Base-by-base conservation (phyloP, 2,329 filamentous ascomycete genomes). In the Diplodia corticola region DNA sequence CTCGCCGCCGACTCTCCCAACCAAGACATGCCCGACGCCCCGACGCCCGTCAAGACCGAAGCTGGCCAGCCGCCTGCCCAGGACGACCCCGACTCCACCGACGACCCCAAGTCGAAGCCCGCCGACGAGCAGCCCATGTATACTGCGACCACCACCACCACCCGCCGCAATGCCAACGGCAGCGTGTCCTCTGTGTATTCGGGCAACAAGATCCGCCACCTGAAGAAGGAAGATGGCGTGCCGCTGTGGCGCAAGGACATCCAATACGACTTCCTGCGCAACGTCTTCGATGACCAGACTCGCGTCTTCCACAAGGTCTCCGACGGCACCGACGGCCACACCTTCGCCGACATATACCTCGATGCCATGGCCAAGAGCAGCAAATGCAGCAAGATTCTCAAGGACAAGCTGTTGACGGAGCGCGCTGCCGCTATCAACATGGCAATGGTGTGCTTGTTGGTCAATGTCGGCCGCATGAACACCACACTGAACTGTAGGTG, bases 381-480 rank as follows among this genome's bases (percentile, higher is more conserved):
- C 84, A 99, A 99, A 83, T 98, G 94, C 30, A 98, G 95, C 84
- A 98, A 98, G 81, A 95, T 99, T 59, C 84, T 99, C 69, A 92
- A 96, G 78, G 95, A 99, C 79, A 98, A 99, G 82, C 85, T 99
- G 70, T 85, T 97, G 73, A 95, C 90, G 71, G 95, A 99, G 77
- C 89, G 92, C 73, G 89, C 92, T 70, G 93, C 93, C 24, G 95
- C 94, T 40, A 93, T 97, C 77, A 94, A 92, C 74, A 99, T 99
- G 95, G 95, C 95, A 63, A 99, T 99, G 95, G 94, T 99, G 67
- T 99, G 95, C 79, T 82, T 99, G 70, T 82, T 99, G 73, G 95
- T 99, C 77, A 99, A 99, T 75, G 91, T 99, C 69, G 95, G 95
- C 67, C 86, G 95, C 69, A 99, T 99, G 95, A 99, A 99, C 79